Conservation (phyloP, 1,284 basidiomycete genomes). For the Rhodotorula mucilaginosa region DNA sequence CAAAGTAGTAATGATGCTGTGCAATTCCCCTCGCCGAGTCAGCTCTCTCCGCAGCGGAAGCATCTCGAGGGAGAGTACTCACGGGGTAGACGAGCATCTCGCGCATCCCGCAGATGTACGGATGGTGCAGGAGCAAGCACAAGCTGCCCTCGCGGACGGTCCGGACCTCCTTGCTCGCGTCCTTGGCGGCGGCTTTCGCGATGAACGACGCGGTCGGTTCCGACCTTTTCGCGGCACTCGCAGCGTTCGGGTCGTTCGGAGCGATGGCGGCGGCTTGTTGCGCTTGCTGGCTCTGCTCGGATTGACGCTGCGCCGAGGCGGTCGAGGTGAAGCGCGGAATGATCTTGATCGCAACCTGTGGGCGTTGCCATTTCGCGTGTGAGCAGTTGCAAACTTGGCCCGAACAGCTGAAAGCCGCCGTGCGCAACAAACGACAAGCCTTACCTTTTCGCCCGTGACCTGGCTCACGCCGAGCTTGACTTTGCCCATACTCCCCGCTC, state of each 20-base stretch:
- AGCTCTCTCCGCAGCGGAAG: background rate
- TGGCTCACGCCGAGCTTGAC: conserved; percentile 94
- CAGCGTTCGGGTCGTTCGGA: conserved; percentile 48
- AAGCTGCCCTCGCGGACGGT: conserved; percentile 93
- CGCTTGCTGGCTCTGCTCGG: background rate
- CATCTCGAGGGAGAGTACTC: background rate
- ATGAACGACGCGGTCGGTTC: conserved; percentile 52
- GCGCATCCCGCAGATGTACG: conserved; percentile 98
- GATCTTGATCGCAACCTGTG: conserved; percentile 94
- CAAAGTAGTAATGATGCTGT: conserved; percentile 94
- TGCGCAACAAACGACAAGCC: conserved; percentile 37
- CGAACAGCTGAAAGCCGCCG: background rate
- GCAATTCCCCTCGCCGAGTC: background rate
- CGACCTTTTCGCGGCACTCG: conserved; percentile 42
- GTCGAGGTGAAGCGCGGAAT: conserved; percentile 73
- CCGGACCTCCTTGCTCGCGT: conserved; percentile 92
- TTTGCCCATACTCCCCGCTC: conserved; percentile 98
- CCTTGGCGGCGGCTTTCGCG: conserved; percentile 76
- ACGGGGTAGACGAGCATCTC: conserved; percentile 73
- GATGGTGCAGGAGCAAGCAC: conserved; percentile 91
- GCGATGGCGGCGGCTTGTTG: conserved; percentile 44
- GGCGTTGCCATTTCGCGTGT: background rate
- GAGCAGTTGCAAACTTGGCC: background rate
- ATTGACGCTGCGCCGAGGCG: conserved; percentile 50
- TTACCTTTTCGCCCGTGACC: conserved; percentile 84